Conservation (phyloP, 1,139 yeast species). For the Lodderomyces orthopsilosis region DNA sequence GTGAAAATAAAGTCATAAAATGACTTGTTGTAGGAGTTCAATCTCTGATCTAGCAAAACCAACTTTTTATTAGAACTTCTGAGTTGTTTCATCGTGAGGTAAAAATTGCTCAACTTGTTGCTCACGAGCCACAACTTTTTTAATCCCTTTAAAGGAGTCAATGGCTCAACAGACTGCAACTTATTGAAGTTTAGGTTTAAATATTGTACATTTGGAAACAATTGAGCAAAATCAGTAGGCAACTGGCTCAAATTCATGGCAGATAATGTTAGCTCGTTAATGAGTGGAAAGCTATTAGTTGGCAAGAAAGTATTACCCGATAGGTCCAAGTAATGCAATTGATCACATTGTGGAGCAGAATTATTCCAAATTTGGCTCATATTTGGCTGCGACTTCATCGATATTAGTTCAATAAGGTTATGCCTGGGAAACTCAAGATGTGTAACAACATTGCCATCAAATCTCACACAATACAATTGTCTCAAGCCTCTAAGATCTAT, state of each 20-base stretch:
- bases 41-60: conserved; percentile 45
- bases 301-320: conserved; percentile 33
- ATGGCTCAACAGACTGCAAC: conserved; percentile 27
- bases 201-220: conserved; percentile 48
- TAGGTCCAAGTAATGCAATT: conserved; percentile 32
- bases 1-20: conserved; percentile 55
- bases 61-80: conserved; percentile 31
- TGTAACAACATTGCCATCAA: conserved; percentile 44
- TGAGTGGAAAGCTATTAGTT: conserved; percentile 29
- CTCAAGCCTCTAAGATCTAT: conserved; percentile 37
- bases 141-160: conserved; percentile 31
- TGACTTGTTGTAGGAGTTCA: conserved; percentile 48
- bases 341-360: conserved; percentile 12
- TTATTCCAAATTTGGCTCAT: not conserved
- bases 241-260: conserved; percentile 41
- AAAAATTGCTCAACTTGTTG: conserved; percentile 39
- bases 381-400: conserved; percentile 36
- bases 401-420: conserved; percentile 40
- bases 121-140: conserved; percentile 44
- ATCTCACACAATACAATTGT: conserved; percentile 40
- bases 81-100: conserved; percentile 31
- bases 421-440: conserved; percentile 17
- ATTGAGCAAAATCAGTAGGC: conserved; percentile 32
- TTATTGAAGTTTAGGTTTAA: conserved; percentile 52
- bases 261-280: conserved; percentile 40